Evolutionary conservation across 2,329 filamentous ascomycete genomes (phyloP).

Genomic region (Massarina eburnea): DNA sequence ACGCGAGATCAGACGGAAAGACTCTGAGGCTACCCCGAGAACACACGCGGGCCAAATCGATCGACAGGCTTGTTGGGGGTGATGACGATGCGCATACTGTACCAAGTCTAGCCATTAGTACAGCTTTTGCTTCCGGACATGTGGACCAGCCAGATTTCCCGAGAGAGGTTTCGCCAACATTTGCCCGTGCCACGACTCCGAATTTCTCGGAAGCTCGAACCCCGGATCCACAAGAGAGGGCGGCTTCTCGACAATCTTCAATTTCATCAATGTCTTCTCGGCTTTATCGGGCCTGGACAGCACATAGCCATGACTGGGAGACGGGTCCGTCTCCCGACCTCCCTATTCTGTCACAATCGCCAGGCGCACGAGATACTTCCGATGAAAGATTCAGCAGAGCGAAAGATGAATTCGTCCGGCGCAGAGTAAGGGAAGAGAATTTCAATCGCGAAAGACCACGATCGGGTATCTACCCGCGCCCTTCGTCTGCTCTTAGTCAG

Average conservation of each 20-base stretch:
- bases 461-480: slow-evolving; percentile 25
- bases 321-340: slow-evolving; percentile 21
- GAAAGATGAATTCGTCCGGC: slow-evolving; percentile 42
- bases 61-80: slow-evolving; percentile 62
- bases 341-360: slow-evolving; percentile 15
- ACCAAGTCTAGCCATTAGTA: slow-evolving; percentile 65
- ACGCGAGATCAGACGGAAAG: slow-evolving; percentile 44
- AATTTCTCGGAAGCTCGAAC: slow-evolving; percentile 42
- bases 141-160: slow-evolving; percentile 54
- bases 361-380: slow-evolving; percentile 23
- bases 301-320: slow-evolving; percentile 25
- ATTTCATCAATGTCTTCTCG: slow-evolving; percentile 42
- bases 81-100: slow-evolving; percentile 65
- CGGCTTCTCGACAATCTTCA: slow-evolving; percentile 43
- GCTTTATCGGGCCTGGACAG: slow-evolving; percentile 24
- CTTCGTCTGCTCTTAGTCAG: slow-evolving; percentile 32
- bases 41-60: slow-evolving; percentile 59
- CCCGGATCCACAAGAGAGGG: slow-evolving; percentile 20
- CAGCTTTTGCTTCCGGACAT: slow-evolving; percentile 62
- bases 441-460: slow-evolving; percentile 27
- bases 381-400: slow-evolving; percentile 40
- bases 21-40: slow-evolving; percentile 48
- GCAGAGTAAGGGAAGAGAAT: slow-evolving; percentile 36
- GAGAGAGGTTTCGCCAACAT: slow-evolving; percentile 41
- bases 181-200: slow-evolving; percentile 44